phyloP scores from a whole-genome alignment of 352 stramenopile genomes.

The Globisporangium splendens region DNA sequence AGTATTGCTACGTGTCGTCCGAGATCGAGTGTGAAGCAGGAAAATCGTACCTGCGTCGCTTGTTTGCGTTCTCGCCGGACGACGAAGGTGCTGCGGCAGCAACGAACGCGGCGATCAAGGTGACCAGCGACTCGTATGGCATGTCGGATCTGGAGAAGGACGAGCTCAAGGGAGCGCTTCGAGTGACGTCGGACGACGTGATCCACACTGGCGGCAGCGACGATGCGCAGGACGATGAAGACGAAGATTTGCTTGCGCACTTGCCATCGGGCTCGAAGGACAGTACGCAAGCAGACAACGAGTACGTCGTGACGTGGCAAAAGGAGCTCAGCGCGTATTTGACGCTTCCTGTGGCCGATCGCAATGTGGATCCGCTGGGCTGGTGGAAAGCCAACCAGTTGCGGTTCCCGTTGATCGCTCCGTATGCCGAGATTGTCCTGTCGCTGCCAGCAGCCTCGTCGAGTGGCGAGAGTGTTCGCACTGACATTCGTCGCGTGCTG shows the following conservation, averaged over 20 bases:
- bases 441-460: slow-evolving; percentile 59
- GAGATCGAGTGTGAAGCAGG: slow-evolving; percentile 52
- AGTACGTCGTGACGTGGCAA: slow-evolving; percentile 64
- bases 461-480: slow-evolving; percentile 50
- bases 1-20: slow-evolving; percentile 68
- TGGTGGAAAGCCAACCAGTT: slow-evolving; percentile 83
- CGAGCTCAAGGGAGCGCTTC: slow-evolving; percentile 4
- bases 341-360: slow-evolving; percentile 64
- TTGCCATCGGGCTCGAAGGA: slow-evolving; percentile 58
- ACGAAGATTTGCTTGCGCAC: slow-evolving; percentile 68
- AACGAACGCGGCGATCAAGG: slow-evolving; percentile 20
- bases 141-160: slow-evolving; percentile 22
- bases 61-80: slow-evolving; percentile 44
- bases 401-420: slow-evolving; percentile 71
- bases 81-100: slow-evolving; percentile 14
- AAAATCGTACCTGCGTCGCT: slow-evolving; percentile 48
- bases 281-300: slow-evolving; percentile 32
- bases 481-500: slow-evolving; percentile 51
- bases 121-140: slow-evolving; percentile 20
- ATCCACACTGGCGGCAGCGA: slow-evolving; percentile 20
- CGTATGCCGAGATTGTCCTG: slow-evolving; percentile 73
- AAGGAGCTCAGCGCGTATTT: slow-evolving; percentile 75
- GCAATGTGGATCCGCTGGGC: slow-evolving; percentile 63
- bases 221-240: slow-evolving; percentile 49
- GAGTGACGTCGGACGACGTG: background rate